Base-by-base conservation (phyloP, 2,329 filamentous ascomycete species). In the Fusarium sacchari region DNA sequence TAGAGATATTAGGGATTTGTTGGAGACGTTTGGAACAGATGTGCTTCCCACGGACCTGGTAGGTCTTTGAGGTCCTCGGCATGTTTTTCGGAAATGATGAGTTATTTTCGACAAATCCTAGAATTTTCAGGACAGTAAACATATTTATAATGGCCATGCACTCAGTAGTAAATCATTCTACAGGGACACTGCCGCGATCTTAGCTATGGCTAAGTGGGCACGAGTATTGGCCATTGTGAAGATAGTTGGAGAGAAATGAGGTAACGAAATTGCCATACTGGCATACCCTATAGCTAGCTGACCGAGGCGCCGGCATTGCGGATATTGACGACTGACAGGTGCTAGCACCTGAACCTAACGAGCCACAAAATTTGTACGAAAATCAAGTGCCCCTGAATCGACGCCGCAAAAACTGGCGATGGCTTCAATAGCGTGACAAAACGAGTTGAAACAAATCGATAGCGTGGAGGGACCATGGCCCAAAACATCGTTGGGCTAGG, bases 371-470 rank as follows among this genome's bases (percentile, higher is more conserved):
- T n/a, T 46, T 28, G 34, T 9, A 17, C 15, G 37, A 37, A 68
- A 42, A 30, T 30, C 12, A 15, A 10, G 4, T 58, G 15, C 67
- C 65, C 67, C 67, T 69, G 58, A 69, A 20, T 58, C 24, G 39
- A 28, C 11, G 65, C 20, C 32, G 30, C 50, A 47, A 47, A 59
- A 52, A 32, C 20, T 58, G 26, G 7, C 22, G 66, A 69, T 69
- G 47, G 66, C 65, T 59, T 64, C 59, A 49, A 59, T 69, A 69
- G 65, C 32, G 64, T 13, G 40, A 17, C 18, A 18, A 43, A 32
- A 62, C 8, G 30, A 50, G 39, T 52, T 52, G 46, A 61, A 61
- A 67, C 53, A 42, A 69, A 53, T 69, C 67, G 40, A 69, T 69
- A 69, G 67, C 53, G 59, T 20, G n/a, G 12, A 57, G 24, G 18